A percentile compares a stretch with the other conserved stretches of the same genome.
Evolutionary conservation across 2,329 filamentous ascomycete species (phyloP).

Genomic region (Cladophialophora bantiana): DNA sequence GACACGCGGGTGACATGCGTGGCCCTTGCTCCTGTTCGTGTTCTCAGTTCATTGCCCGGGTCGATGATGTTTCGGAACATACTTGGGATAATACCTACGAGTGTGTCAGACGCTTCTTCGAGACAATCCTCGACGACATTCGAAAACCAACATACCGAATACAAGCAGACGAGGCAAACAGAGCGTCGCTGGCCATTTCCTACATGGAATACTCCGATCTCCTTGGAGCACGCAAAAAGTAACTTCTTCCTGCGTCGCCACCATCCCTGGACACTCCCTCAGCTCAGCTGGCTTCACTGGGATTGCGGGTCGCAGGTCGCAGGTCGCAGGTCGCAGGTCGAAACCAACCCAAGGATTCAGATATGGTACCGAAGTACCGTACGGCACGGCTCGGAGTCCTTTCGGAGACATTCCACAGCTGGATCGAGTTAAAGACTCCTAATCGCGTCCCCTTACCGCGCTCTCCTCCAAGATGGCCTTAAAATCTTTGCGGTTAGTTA

Average conservation of each 20-base stretch:
- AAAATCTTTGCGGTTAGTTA: background rate
- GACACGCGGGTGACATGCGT: background rate
- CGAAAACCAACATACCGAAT: background rate
- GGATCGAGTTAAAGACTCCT: background rate
- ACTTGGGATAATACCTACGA: background rate
- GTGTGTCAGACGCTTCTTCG: background rate
- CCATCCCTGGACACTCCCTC: constrained; percentile 4
- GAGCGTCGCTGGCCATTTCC: background rate
- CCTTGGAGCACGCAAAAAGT: constrained; percentile 1
- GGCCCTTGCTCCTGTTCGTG: background rate
- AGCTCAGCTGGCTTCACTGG: constrained; percentile 1
- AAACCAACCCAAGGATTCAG: too few species aligned
- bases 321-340: background rate
- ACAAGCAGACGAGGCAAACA: background rate
- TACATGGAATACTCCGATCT: background rate
- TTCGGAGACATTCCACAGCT: constrained; percentile 9
- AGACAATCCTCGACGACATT: background rate
- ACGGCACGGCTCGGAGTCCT: constrained; percentile 4
- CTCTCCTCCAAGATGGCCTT: background rate
- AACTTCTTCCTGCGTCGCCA: constrained; percentile 1
- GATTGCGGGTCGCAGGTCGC: background rate
- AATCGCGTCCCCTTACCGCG: background rate
- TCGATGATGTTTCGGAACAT: background rate
- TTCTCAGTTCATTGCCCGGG: background rate
- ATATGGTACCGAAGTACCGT: background rate